These are phyloP conservation scores for Pyracantha coccinea DNA, from an alignment of 331 rosid genomes.

Conservation along the genomic window DNA sequence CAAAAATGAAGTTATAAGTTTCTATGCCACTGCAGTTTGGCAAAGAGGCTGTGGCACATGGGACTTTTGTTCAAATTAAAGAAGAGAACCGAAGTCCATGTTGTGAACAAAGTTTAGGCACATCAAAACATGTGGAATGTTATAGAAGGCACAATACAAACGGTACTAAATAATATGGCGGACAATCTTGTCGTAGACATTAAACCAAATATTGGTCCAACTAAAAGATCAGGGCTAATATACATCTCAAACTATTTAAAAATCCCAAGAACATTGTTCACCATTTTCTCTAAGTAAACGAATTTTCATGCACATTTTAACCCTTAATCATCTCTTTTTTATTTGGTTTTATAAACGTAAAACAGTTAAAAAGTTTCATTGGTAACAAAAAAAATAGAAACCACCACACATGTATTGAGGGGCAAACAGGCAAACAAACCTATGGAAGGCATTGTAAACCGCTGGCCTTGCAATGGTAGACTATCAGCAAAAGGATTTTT, in stretches of 20 bases:
- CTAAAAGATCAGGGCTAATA: not conserved
- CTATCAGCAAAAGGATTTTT: constrained; percentile 47
- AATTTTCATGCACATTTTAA: not conserved
- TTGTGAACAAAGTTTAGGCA: not conserved
- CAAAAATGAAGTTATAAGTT: not conserved
- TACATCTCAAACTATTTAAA: not conserved
- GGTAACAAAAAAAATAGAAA: not conserved
- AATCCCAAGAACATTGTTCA: not conserved
- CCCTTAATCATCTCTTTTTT: not conserved
- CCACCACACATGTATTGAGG: not conserved
- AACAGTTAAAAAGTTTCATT: not conserved
- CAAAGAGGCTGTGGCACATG: not conserved
- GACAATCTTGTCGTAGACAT: not conserved
- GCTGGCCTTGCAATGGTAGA: constrained; percentile 38
- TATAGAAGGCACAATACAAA: not conserved
- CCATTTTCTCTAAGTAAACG: not conserved
- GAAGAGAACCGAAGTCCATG: not conserved
- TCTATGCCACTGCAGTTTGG: not conserved
- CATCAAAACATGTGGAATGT: not conserved
- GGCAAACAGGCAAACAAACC: constrained; percentile 49
- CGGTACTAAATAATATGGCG: not conserved
- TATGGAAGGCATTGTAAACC: constrained; percentile 32
- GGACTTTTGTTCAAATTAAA: not conserved
- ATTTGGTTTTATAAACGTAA: too few relatives aligned
- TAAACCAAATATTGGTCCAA: not conserved